These are phyloP conservation scores for Macrocybe gigantea DNA, from an alignment of 768 basidiomycete species.

Conservation along the genomic window DNA sequence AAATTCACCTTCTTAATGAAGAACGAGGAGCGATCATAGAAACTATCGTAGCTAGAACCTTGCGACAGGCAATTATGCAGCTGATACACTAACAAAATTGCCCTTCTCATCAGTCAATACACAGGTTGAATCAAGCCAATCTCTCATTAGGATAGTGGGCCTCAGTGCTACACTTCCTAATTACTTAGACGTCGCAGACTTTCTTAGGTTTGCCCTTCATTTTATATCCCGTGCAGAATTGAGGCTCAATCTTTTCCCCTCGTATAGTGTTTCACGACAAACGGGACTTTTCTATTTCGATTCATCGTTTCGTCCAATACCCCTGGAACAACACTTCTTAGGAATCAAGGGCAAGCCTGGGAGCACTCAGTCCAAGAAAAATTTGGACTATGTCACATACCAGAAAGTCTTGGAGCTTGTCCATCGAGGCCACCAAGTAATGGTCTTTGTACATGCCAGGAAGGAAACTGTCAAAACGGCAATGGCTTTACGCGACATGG, in stretches of 20 bases:
- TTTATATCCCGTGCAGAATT: background rate
- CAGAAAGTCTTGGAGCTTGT: constrained; percentile 89
- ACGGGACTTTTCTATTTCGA: constrained; percentile 96
- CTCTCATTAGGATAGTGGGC: constrained; percentile 92
- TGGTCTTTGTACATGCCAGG: constrained; percentile 98
- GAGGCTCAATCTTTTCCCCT: background rate
- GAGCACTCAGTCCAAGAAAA: constrained; percentile 66
- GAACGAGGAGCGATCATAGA: constrained; percentile 98
- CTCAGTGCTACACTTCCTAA: constrained; percentile 96
- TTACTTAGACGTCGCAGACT: constrained; percentile 94
- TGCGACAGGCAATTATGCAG: constrained; percentile 63
- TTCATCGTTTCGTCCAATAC: constrained; percentile 93
- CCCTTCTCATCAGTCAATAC: background rate
- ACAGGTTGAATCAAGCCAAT: constrained; percentile 94
- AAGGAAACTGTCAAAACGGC: constrained; percentile 98
- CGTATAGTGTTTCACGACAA: constrained; percentile 70
- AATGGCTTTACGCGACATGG: constrained; percentile 70
- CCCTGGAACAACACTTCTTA: constrained; percentile 95
- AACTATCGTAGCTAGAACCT: constrained; percentile 92
- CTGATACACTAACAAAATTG: background rate
- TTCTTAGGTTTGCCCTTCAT: constrained; percentile 59
- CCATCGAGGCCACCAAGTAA: constrained; percentile 91
- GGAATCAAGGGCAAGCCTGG: constrained; percentile 88
- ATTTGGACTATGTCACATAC: constrained; percentile 84
- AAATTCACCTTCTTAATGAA: constrained; percentile 95